A percentile compares a stretch with the other conserved stretches of the same genome.
Conservation (phyloP, 2,329 filamentous ascomycete genomes). For the Talaromyces sp. region DNA sequence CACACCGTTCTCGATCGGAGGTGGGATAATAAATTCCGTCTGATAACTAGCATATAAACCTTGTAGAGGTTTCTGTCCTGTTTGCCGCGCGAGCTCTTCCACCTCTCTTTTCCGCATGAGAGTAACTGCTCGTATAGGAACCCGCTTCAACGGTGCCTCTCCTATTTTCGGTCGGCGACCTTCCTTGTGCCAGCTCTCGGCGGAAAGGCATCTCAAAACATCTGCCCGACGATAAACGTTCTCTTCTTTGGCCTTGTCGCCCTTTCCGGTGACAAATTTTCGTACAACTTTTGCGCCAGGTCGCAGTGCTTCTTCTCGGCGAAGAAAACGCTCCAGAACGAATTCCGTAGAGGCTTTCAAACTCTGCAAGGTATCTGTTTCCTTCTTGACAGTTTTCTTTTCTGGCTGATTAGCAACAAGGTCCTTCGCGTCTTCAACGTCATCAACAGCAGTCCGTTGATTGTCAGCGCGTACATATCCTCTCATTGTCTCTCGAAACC, state of each 20-base stretch:
- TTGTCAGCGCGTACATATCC: slow-evolving; percentile 57
- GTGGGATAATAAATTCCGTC: slow-evolving; percentile 92
- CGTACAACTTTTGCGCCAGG: slow-evolving; percentile 65
- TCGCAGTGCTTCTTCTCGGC: slow-evolving; percentile 82
- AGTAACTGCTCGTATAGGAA: slow-evolving; percentile 87
- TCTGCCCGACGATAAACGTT: slow-evolving; percentile 76
- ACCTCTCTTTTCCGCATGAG: slow-evolving; percentile 81
- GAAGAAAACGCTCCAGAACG: slow-evolving; percentile 77
- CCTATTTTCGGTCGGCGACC: slow-evolving; percentile 69
- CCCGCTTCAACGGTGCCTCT: slow-evolving; percentile 72
- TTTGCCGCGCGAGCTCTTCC: slow-evolving; percentile 73
- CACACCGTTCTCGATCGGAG: slow-evolving; percentile 73
- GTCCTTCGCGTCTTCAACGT: slow-evolving; percentile 72
- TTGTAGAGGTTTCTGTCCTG: slow-evolving; percentile 78
- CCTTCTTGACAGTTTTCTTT: slow-evolving; percentile 67
- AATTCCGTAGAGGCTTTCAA: slow-evolving; percentile 84
- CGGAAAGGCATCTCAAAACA: slow-evolving; percentile 78
- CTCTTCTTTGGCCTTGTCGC: slow-evolving; percentile 66
- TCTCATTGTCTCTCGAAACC: slow-evolving; percentile 77
- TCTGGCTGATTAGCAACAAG: slow-evolving; percentile 67
- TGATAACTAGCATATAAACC: slow-evolving; percentile 78
- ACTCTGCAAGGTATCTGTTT: slow-evolving; percentile 77
- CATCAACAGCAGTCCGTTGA: slow-evolving; percentile 64
- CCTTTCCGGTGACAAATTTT: slow-evolving; percentile 70
- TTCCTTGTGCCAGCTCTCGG: slow-evolving; percentile 97